phyloP scores from a whole-genome alignment of 2,329 filamentous ascomycete species.

The Aureobasidium sp. region DNA sequence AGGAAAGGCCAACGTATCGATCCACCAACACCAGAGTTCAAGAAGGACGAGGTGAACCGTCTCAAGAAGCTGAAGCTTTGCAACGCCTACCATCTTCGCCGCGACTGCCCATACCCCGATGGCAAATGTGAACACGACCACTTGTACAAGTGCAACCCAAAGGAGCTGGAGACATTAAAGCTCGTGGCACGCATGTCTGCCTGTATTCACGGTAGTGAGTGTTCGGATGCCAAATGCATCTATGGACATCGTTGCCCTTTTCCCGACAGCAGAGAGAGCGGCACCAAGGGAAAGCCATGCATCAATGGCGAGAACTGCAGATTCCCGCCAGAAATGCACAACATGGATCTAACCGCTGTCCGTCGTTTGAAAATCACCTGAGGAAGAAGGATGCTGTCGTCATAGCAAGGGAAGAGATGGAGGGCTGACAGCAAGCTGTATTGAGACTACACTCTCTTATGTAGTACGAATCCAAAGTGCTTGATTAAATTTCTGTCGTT shows the following conservation, averaged over 20 bases:
- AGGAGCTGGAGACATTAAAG: slow-evolving; percentile 46
- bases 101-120: slow-evolving; percentile 47
- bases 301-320: slow-evolving; percentile 51
- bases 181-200: slow-evolving; percentile 56
- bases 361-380: slow-evolving; percentile 36
- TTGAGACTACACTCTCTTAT: background rate
- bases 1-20: slow-evolving; percentile 53
- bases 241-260: slow-evolving; percentile 57
- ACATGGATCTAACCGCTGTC: slow-evolving; percentile 49
- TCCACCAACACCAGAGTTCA: slow-evolving; percentile 36
- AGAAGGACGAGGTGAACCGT: slow-evolving; percentile 50
- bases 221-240: slow-evolving; percentile 53
- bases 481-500: background rate
- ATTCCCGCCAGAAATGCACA: slow-evolving; percentile 50
- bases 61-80: slow-evolving; percentile 56
- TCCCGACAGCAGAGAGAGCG: slow-evolving; percentile 30
- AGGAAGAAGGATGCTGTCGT: background rate
- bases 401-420: background rate
- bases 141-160: slow-evolving; percentile 39
- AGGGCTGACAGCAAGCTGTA: background rate
- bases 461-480: background rate
- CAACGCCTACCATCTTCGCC: slow-evolving; percentile 53
- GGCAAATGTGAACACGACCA: slow-evolving; percentile 49
- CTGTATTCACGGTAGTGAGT: slow-evolving; percentile 49
- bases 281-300: slow-evolving; percentile 45